A percentile compares a stretch with the other conserved stretches of the same genome.
These are phyloP conservation scores for Blastobotrys americana DNA, from an alignment of 805 yeast genomes.

Conservation along the genomic window DNA sequence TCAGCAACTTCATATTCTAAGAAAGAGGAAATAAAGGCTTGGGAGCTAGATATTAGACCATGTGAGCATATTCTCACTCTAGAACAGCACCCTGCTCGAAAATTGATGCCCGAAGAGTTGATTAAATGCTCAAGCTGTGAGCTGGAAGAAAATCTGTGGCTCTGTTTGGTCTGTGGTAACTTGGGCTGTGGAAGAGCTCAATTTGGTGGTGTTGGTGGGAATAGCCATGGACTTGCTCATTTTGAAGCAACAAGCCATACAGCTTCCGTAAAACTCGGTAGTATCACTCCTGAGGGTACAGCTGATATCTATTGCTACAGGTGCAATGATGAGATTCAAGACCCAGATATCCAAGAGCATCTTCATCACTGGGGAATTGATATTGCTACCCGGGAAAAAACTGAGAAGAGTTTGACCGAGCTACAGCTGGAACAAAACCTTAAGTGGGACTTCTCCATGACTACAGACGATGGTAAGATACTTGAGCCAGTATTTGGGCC, in stretches of 20 bases:
- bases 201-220: slow-evolving; percentile 90
- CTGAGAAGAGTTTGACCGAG: slow-evolving; percentile 84
- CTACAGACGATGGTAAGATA: slow-evolving; percentile 59
- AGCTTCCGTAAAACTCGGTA: slow-evolving; percentile 85
- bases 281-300: slow-evolving; percentile 61
- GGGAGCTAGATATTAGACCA: slow-evolving; percentile 83
- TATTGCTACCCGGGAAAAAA: slow-evolving; percentile 46
- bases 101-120: slow-evolving; percentile 11
- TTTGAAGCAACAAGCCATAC: slow-evolving; percentile 56
- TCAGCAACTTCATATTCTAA: slow-evolving; percentile 51
- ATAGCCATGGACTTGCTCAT: slow-evolving; percentile 82
- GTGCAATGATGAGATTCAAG: slow-evolving; percentile 83
- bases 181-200: slow-evolving; percentile 93
- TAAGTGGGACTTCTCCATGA: slow-evolving; percentile 87
- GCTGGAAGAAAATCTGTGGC: slow-evolving; percentile 76
- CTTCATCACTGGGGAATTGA: slow-evolving; percentile 64
- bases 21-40: slow-evolving; percentile 69
- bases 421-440: slow-evolving; percentile 87
- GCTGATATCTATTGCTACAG: slow-evolving; percentile 85
- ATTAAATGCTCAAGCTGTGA: slow-evolving; percentile 35
- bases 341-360: slow-evolving; percentile 46
- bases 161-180: slow-evolving; percentile 85
- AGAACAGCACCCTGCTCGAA: slow-evolving; percentile 30
- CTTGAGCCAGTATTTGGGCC: slow-evolving; percentile 64
- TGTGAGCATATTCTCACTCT: slow-evolving; percentile 70